A percentile compares a stretch with the other conserved stretches of the same genome.
phyloP scores from a whole-genome alignment of 2,329 filamentous ascomycete species.

The Aureobasidium zeae region DNA sequence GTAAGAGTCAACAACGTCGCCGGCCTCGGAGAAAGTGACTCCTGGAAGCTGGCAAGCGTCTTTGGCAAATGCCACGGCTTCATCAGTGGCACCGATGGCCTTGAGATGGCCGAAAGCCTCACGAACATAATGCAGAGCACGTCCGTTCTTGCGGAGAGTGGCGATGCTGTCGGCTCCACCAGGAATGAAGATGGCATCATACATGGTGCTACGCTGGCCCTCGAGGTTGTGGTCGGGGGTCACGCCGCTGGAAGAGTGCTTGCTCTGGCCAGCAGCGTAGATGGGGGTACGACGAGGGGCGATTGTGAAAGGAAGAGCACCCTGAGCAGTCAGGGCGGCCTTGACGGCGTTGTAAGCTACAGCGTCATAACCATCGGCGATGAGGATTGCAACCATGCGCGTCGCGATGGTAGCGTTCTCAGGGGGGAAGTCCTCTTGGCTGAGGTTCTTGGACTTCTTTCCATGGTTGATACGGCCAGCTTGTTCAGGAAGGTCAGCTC shows the following conservation, averaged over 20 bases:
- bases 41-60: conserved; percentile 38
- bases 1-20: conserved; percentile 56
- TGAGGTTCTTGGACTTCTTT: conserved; percentile 56
- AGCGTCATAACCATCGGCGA: conserved; percentile 68
- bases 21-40: conserved; percentile 41
- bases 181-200: conserved; percentile 69
- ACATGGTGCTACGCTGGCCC: conserved; percentile 70
- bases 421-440: conserved; percentile 59
- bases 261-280: conserved; percentile 50
- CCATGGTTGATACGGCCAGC: conserved; percentile 52
- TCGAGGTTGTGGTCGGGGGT: conserved; percentile 70
- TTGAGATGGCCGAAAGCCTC: conserved; percentile 79
- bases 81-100: conserved; percentile 65
- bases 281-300: conserved; percentile 58
- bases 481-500: conserved; percentile 50
- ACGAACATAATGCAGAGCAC: conserved; percentile 65
- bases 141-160: conserved; percentile 58
- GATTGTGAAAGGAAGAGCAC: conserved; percentile 65
- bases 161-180: conserved; percentile 57
- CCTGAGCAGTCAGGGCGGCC: conserved; percentile 50
- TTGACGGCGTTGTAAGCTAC: conserved; percentile 57
- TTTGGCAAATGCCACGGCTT: conserved; percentile 56
- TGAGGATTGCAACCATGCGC: conserved; percentile 63
- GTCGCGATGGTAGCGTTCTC: conserved; percentile 57
- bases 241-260: conserved; percentile 44